Conservation (phyloP, 2,329 filamentous ascomycete species). For the Mariannaea sp. region DNA sequence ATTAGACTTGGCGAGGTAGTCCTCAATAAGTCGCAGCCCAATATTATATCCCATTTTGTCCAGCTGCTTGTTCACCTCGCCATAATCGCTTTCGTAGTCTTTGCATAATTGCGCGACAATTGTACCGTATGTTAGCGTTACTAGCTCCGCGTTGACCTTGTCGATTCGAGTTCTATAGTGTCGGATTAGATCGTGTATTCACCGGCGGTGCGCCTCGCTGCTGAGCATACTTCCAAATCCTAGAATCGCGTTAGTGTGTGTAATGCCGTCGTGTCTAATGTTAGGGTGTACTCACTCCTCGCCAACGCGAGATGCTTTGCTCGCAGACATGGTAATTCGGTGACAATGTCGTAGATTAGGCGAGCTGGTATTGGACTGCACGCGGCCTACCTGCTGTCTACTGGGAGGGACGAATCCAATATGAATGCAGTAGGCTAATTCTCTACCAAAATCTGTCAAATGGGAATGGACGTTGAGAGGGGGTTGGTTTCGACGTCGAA, state of each 20-base stretch:
- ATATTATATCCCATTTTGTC: slow-evolving; percentile 99
- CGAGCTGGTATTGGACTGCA: too few relatives aligned
- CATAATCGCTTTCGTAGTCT: slow-evolving; percentile 93
- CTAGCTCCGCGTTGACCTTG: slow-evolving; percentile 97
- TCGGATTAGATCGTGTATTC: slow-evolving; percentile 15
- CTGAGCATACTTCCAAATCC: slow-evolving; percentile 88
- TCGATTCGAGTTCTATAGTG: slow-evolving; percentile 81
- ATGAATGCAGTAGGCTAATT: not conserved
- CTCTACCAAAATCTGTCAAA: not conserved
- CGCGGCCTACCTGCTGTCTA: not conserved
- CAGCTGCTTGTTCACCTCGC: slow-evolving; percentile 94
- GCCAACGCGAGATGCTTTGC: slow-evolving; percentile 64
- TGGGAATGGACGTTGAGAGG: not conserved
- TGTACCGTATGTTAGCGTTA: slow-evolving; percentile 96
- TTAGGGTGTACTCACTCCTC: slow-evolving; percentile 59
- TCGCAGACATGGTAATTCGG: slow-evolving; percentile 57
- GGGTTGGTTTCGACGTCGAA: not conserved
- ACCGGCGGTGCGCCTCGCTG: not conserved
- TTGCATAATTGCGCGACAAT: slow-evolving; percentile 96
- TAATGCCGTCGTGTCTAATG: slow-evolving; percentile 1
- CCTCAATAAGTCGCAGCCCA: slow-evolving; percentile 91
- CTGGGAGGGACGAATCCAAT: not conserved
- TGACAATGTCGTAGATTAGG: slow-evolving; percentile 1
- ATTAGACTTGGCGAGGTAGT: slow-evolving; percentile 95
- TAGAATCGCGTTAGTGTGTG: slow-evolving; percentile 49